Percentiles rank a stretch among this genome's conserved stretches.
Conservation (phyloP, 352 stramenopile species). For the Phytophthora fragariae region DNA sequence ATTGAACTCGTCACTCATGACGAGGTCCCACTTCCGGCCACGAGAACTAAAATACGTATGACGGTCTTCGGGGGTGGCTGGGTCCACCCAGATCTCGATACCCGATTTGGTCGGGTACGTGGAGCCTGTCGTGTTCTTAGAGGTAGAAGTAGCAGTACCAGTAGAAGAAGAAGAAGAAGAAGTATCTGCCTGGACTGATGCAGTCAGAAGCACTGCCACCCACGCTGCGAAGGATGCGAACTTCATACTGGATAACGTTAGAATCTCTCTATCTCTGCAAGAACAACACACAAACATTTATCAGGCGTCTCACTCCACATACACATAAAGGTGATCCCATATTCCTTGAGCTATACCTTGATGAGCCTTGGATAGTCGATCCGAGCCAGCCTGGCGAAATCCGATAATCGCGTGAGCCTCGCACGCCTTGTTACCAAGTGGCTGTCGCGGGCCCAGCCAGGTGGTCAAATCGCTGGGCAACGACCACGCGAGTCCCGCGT, state of each 20-base stretch:
- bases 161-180: constrained; percentile 1
- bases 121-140: constrained; percentile 27
- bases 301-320: neutral
- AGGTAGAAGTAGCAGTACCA: neutral
- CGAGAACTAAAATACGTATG: constrained; percentile 55
- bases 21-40: constrained; percentile 60
- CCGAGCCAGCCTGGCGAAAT: constrained; percentile 23
- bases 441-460: constrained; percentile 1
- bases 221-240: constrained; percentile 23
- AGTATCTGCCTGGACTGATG: neutral
- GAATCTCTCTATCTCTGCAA: neutral
- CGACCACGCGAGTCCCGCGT: constrained; percentile 24
- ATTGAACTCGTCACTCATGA: constrained; percentile 97
- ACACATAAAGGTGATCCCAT: neutral
- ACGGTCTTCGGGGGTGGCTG: constrained; percentile 51
- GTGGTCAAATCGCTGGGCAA: constrained; percentile 7
- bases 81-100: constrained; percentile 62
- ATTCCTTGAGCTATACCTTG: neutral
- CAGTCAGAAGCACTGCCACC: constrained; percentile 19
- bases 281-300: constrained; percentile 6
- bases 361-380: constrained; percentile 28
- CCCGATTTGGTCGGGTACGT: constrained; percentile 48
- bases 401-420: constrained; percentile 38
- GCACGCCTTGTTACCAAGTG: constrained; percentile 34
- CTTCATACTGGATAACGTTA: constrained; percentile 24